These are phyloP conservation scores for Taxillus chinensis DNA, from an alignment of 164 flowering plant species.

Conservation along the genomic window DNA sequence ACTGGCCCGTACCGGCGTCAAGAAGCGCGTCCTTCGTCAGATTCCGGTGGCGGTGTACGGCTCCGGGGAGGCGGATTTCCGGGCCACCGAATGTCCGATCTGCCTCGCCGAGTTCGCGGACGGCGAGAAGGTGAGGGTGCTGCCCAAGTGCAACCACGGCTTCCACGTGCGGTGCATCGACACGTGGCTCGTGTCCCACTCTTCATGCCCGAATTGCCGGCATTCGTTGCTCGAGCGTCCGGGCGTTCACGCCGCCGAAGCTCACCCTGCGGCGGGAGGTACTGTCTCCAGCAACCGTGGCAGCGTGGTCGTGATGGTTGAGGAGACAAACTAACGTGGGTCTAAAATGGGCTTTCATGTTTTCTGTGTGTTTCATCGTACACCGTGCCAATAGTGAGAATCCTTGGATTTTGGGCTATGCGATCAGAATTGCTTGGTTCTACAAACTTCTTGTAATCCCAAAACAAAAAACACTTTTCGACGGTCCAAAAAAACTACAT, in stretches of 20 bases:
- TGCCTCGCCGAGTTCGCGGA: conserved; percentile 60
- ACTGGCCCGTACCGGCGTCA: conserved; percentile 35
- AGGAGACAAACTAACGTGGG: conserved; percentile 2
- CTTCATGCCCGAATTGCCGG: conserved; percentile 73
- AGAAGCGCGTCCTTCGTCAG: conserved; percentile 35
- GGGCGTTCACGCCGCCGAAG: neutral
- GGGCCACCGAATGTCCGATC: conserved; percentile 60
- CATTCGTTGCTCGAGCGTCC: conserved; percentile 30
- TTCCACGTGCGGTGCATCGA: conserved; percentile 69
- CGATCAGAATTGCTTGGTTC: too few relatives aligned
- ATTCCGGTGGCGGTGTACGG: conserved; percentile 60
- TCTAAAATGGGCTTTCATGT: too few relatives aligned
- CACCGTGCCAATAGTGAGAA: too few relatives aligned
- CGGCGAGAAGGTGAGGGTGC: conserved; percentile 58
- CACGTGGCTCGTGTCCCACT: conserved; percentile 57
- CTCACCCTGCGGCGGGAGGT: conserved; percentile 7
- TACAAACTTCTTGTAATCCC: too few relatives aligned
- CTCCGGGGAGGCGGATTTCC: conserved; percentile 15
- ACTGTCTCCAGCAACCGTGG: neutral
- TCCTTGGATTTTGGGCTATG: too few relatives aligned
- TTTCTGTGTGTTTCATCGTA: too few relatives aligned
- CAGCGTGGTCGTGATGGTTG: neutral
- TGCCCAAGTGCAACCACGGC: conserved; percentile 60
- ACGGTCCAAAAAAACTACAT: too few relatives aligned
- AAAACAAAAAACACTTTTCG: too few relatives aligned